These are phyloP conservation scores for Rutstroemia sydowiana DNA, from an alignment of 2,329 filamentous ascomycete genomes.

Conservation along the genomic window DNA sequence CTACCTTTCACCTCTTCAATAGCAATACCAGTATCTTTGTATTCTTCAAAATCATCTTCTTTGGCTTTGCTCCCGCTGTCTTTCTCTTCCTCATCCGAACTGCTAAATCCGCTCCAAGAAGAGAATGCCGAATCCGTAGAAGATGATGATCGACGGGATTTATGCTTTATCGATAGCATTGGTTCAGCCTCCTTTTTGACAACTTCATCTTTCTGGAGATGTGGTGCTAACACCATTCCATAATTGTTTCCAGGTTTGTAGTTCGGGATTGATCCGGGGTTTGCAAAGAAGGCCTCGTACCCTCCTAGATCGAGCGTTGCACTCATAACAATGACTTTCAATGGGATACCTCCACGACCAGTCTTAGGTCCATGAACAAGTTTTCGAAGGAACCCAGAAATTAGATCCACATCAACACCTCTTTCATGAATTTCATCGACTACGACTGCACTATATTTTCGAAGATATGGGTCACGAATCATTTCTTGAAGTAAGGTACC, in stretches of 20 bases:
- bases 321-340: conserved; percentile 96
- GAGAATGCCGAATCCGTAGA: conserved; percentile 16
- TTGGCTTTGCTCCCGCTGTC: not conserved
- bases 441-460: conserved; percentile 80
- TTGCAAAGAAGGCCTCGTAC: conserved; percentile 66
- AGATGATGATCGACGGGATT: conserved; percentile 5
- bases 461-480: conserved; percentile 72
- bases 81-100: conserved; percentile 11
- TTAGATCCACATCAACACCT: conserved; percentile 86
- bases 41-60: not conserved
- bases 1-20: conserved; percentile 67
- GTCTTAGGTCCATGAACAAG: conserved; percentile 57
- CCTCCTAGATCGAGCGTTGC: conserved; percentile 85
- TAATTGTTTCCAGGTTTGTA: conserved; percentile 28
- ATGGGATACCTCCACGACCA: conserved; percentile 60
- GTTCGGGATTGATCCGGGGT: conserved; percentile 13
- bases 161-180: conserved; percentile 2
- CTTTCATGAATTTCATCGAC: conserved; percentile 97
- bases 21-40: conserved; percentile 21
- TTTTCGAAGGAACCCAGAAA: conserved; percentile 80
- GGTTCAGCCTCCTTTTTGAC: not conserved
- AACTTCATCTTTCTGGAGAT: conserved; percentile 13
- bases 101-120: conserved; percentile 21
- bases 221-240: conserved; percentile 19
- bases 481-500: conserved; percentile 95